Percentiles rank a stretch among this genome's conserved stretches.
Evolutionary conservation across 1,139 yeast genomes (phyloP).

Genomic region (Zygoascus sp.): DNA sequence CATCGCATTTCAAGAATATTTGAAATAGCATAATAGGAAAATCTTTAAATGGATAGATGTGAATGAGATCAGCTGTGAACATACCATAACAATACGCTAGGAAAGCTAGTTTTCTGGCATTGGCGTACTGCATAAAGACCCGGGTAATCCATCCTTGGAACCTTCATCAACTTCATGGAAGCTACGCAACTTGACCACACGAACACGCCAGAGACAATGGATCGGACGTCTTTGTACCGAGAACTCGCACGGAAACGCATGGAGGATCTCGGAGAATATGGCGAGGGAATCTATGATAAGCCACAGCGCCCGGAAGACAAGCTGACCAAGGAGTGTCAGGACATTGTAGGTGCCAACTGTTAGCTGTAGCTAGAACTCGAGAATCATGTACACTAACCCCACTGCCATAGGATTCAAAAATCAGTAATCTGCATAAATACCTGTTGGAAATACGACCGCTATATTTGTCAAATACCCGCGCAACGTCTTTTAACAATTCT

Average conservation of each 20-base stretch:
- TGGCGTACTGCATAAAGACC: too few species aligned
- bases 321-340: conserved; percentile 27
- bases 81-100: too few species aligned
- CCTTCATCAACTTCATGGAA: not conserved
- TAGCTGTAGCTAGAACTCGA: not conserved
- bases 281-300: conserved; percentile 5
- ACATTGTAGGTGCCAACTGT: conserved; percentile 22
- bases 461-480: conserved; percentile 29
- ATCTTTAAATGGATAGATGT: too few species aligned
- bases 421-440: conserved; percentile 24
- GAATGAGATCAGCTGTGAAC: too few species aligned
- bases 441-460: conserved; percentile 30
- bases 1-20: too few species aligned
- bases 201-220: conserved; percentile 13
- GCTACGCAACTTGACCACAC: too few species aligned
- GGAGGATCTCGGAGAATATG: conserved; percentile 19
- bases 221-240: conserved; percentile 25
- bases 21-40: too few species aligned
- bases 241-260: conserved; percentile 23
- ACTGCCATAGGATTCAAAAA: conserved; percentile 17
- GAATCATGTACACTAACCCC: not conserved
- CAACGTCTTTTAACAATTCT: conserved; percentile 18
- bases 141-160: not conserved
- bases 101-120: too few species aligned
- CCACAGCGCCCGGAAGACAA: conserved; percentile 20